phyloP scores from a whole-genome alignment of 495 filamentous ascomycete species.

The Pyrenula aspistea region DNA sequence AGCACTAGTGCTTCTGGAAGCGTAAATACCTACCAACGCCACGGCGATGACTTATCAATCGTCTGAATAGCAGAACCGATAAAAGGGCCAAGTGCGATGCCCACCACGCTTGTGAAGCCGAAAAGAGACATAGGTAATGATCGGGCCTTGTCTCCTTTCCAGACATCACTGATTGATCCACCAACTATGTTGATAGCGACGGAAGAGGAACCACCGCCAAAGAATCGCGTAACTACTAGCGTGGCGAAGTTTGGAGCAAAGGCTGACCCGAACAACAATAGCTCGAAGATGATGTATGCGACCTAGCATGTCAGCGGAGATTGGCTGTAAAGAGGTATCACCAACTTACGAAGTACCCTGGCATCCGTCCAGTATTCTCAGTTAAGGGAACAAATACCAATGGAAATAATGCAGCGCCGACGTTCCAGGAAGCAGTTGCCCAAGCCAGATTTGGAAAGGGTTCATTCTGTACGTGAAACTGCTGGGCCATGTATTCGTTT shows the following conservation, averaged over 20 bases:
- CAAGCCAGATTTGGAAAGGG: constrained; percentile 34
- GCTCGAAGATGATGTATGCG: constrained; percentile 32
- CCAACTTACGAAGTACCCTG: constrained; percentile 27
- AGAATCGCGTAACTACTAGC: constrained; percentile 34
- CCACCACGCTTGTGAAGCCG: constrained; percentile 28
- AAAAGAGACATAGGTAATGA: constrained; percentile 33
- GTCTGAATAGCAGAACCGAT: constrained; percentile 27
- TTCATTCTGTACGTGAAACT: constrained; percentile 28
- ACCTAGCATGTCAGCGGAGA: neutral
- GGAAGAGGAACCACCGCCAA: constrained; percentile 35
- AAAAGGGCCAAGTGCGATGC: constrained; percentile 36
- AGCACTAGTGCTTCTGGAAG: neutral
- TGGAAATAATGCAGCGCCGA: constrained; percentile 40
- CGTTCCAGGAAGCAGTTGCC: constrained; percentile 37
- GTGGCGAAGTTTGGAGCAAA: constrained; percentile 40
- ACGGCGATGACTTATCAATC: constrained; percentile 22
- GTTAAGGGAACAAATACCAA: constrained; percentile 39
- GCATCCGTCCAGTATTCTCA: constrained; percentile 36
- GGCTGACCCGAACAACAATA: constrained; percentile 35
- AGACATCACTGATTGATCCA: constrained; percentile 32
- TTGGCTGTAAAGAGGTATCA: neutral
- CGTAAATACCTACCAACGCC: constrained; percentile 36
- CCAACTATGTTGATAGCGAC: constrained; percentile 35
- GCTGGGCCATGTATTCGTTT: constrained; percentile 22
- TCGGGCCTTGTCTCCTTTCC: constrained; percentile 24